A percentile compares a stretch with the other conserved stretches of the same genome.
phyloP scores from a whole-genome alignment of 257 asterid species.

The Rhazya stricta region DNA sequence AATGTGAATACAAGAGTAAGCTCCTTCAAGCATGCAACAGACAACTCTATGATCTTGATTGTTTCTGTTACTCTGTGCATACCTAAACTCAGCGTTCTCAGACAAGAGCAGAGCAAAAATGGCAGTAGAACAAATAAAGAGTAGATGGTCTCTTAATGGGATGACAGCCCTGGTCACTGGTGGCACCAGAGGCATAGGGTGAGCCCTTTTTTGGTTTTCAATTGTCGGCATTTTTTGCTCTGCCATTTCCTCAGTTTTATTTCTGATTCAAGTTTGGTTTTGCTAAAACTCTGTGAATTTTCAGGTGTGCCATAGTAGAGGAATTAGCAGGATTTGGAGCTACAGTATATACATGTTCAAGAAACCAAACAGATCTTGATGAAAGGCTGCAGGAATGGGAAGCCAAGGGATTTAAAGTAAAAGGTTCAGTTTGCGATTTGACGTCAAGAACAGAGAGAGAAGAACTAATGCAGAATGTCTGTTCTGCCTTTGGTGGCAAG shows the following conservation, averaged over 20 bases:
- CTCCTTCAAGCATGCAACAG: not conserved
- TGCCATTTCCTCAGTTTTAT: not conserved
- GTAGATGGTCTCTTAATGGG: conserved; percentile 25
- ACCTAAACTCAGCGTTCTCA: not conserved
- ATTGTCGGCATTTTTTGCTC: not conserved
- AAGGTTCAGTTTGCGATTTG: conserved; percentile 30
- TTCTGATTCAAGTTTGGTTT: not conserved
- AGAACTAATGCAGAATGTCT: conserved; percentile 25
- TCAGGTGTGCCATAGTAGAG: conserved; percentile 36
- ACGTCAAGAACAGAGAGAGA: conserved; percentile 21
- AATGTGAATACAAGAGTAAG: not conserved
- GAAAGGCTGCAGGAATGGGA: conserved; percentile 24
- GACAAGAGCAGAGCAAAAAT: not conserved
- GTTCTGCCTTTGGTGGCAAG: conserved; percentile 23
- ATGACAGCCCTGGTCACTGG: conserved; percentile 30
- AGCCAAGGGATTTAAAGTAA: conserved; percentile 26
- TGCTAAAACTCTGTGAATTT: not conserved
- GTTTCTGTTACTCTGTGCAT: not conserved
- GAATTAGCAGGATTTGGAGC: conserved; percentile 39
- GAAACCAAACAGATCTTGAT: conserved; percentile 23
- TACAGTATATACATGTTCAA: conserved; percentile 25
- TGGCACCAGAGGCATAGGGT: conserved; percentile 27
- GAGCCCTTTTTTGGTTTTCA: not conserved
- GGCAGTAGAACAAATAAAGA: not conserved
- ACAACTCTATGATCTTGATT: not conserved